Evolutionary conservation across 208 protist species (phyloP), one percentile per base, ranked within the genome.

Genomic region (Wallacemonas collosoma): DNA sequence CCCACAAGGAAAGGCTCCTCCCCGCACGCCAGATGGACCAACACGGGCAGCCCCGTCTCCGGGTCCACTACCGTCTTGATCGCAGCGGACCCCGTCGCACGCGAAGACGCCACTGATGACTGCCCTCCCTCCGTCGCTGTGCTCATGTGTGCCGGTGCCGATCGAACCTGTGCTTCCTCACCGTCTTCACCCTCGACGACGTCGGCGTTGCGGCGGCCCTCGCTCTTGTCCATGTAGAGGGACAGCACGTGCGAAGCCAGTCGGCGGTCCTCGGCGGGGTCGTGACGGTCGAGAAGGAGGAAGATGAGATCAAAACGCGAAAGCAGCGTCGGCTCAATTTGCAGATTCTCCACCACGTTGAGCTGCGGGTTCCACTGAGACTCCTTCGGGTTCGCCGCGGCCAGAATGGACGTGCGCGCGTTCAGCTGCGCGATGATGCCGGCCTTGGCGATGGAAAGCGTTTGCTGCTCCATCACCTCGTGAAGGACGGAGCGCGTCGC

Each of bases 391-490:
- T 99, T 99, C 2, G 99, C 99, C 35, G 98, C 97, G 12, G 99
- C 99, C 3, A 99, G 83, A 56, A 99, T 97, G 4, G 98, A 99
- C 2, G 99, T 99, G 47, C 99, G 89, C 0, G 98, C 98, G 83
- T 99, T 99, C 8, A 99, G 94, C 58, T 98, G 93, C 41, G 98
- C 99, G 71, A 99, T 99, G 81, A 99, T 99, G 66, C 99, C 99
- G n/a, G 99, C 99, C 86, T 99, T 99, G 36, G 99, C 99, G 56
- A 99, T 93, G 39, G 98, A 99, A 2, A 99, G 91, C 38, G 99
- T 99, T 82, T 99, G 98, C 89, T 99, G 99, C 87, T 99, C 99
- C 99, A 99, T 99, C 17, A 97, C 99, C 87, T 99, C 99, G 80
- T 99, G 99, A 48, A 99, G 85, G 66, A 99, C 97, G 0, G 97